phyloP scores from a whole-genome alignment of 345 rosid species.

The Eucalyptus shirleyi region DNA sequence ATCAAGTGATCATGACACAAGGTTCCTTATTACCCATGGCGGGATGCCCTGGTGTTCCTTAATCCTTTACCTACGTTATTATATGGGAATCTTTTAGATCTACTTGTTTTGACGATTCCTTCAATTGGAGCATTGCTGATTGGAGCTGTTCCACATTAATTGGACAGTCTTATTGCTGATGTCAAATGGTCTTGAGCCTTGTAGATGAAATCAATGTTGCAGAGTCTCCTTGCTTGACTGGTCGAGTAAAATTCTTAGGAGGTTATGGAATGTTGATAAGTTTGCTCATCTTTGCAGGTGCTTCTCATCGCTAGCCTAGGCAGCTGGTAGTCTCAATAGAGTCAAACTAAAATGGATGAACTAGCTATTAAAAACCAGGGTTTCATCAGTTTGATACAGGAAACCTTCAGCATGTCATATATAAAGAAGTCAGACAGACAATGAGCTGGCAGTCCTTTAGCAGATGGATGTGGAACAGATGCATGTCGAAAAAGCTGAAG shows the following conservation, averaged over 20 bases:
- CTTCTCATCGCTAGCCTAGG: slow-evolving; percentile 19
- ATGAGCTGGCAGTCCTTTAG: not conserved
- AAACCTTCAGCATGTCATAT: not conserved
- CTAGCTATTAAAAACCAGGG: not conserved
- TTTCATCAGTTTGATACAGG: not conserved
- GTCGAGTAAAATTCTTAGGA: slow-evolving; percentile 14
- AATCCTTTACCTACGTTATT: slow-evolving; percentile 21
- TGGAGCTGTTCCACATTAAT: slow-evolving; percentile 40
- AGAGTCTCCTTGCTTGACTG: slow-evolving; percentile 46
- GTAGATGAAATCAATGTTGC: slow-evolving; percentile 56
- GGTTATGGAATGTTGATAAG: slow-evolving; percentile 23
- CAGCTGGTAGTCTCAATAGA: not conserved
- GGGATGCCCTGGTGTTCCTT: slow-evolving; percentile 40
- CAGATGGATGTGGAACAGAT: not conserved
- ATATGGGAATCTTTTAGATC: slow-evolving; percentile 11
- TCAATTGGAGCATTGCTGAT: slow-evolving; percentile 43
- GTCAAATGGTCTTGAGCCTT: slow-evolving; percentile 43
- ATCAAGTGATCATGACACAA: slow-evolving; percentile 34
- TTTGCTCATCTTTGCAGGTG: slow-evolving; percentile 40
- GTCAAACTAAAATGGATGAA: slow-evolving; percentile 12
- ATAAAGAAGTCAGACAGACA: not conserved
- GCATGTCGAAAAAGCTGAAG: not conserved
- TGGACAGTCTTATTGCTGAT: slow-evolving; percentile 50
- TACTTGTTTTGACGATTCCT: slow-evolving; percentile 46
- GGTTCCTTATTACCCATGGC: slow-evolving; percentile 16